Evolutionary conservation across 1,284 basidiomycete species (phyloP).

Genomic region (Cryptococcus maquisensis): DNA sequence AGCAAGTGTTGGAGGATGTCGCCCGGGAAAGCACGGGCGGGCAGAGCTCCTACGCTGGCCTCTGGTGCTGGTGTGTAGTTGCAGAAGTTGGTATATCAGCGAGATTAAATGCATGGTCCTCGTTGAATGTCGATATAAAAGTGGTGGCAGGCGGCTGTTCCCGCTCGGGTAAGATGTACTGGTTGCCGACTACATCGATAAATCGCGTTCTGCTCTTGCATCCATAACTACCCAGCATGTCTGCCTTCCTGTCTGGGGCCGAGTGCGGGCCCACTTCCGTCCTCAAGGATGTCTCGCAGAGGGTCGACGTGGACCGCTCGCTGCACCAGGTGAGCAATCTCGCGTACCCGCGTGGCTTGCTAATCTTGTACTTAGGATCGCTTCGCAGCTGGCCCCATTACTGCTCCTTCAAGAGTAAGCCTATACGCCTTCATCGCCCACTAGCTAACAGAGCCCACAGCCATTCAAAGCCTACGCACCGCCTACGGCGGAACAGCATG

Average conservation of each 20-base stretch:
- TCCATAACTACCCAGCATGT: conserved; percentile 25
- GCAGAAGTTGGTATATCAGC: too few relatives aligned
- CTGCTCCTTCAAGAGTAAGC: conserved; percentile 25
- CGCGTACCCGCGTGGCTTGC: neutral
- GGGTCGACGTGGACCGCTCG: conserved; percentile 37
- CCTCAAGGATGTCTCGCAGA: conserved; percentile 33
- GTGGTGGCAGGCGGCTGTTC: too few relatives aligned
- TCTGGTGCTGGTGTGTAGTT: too few relatives aligned
- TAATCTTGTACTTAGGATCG: conserved; percentile 19
- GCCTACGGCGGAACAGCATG: neutral
- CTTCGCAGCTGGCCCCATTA: conserved; percentile 20
- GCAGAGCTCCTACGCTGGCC: too few relatives aligned
- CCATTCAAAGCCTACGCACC: conserved; percentile 7
- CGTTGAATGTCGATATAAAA: too few relatives aligned
- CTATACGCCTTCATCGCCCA: neutral
- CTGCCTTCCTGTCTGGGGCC: conserved; percentile 34
- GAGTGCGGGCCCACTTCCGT: conserved; percentile 39
- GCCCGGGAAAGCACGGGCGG: too few relatives aligned
- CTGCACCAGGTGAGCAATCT: conserved; percentile 31
- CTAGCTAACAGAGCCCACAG: conserved; percentile 3
- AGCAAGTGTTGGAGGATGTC: too few relatives aligned
- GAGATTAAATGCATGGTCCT: too few relatives aligned
- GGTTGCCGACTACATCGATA: too few relatives aligned
- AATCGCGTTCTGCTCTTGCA: neutral
- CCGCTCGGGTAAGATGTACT: too few relatives aligned